Conservation (phyloP, 1,139 yeast species). For the Candida tetrigidarum region DNA sequence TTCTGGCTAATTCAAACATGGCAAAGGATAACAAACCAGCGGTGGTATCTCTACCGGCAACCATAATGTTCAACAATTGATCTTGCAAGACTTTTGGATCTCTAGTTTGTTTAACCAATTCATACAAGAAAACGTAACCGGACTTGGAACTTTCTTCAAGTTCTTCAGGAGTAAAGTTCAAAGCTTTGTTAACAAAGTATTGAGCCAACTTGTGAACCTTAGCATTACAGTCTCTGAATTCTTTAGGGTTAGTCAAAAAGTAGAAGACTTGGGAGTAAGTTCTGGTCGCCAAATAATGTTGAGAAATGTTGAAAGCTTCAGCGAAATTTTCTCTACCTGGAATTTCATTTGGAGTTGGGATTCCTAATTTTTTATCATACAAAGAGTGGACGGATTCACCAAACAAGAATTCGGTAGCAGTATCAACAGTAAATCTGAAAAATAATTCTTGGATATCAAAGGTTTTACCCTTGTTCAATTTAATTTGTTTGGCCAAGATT, state of each 20-base stretch:
- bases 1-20: constrained; percentile 45
- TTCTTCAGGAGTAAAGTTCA: constrained; percentile 33
- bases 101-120: constrained; percentile 50
- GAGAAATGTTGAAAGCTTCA: constrained; percentile 35
- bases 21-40: constrained; percentile 50
- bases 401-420: constrained; percentile 62
- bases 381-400: constrained; percentile 54
- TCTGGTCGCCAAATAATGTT: constrained; percentile 30
- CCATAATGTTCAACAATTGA: constrained; percentile 48
- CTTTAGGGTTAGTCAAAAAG: constrained; percentile 31
- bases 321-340: constrained; percentile 26
- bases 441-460: constrained; percentile 44
- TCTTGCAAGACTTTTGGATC: constrained; percentile 47
- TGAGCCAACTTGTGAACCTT: constrained; percentile 41
- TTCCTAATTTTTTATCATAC: constrained; percentile 34
- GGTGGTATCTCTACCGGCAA: constrained; percentile 54
- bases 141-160: constrained; percentile 39
- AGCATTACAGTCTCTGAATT: constrained; percentile 32
- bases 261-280: constrained; percentile 32
- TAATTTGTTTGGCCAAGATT: constrained; percentile 36
- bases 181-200: constrained; percentile 36
- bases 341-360: constrained; percentile 20
- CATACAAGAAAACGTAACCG: constrained; percentile 50
- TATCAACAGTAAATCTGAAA: constrained; percentile 55
- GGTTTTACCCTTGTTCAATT: constrained; percentile 23